Base-by-base conservation (phyloP, 2,329 filamentous ascomycete genomes). In the Cercospora zeina region DNA sequence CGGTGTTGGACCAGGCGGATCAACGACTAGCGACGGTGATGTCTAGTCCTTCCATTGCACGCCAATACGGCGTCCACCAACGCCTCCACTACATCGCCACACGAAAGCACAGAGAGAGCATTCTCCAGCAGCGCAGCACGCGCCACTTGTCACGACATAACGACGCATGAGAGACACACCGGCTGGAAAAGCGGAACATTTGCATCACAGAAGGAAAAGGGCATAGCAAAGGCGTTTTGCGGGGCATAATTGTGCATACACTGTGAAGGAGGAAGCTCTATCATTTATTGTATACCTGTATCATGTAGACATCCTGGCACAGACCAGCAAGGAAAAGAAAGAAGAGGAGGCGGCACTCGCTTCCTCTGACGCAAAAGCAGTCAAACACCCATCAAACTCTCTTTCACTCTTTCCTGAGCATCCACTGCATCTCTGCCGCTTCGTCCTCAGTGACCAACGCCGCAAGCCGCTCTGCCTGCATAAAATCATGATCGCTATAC, bases 401-500 rank as follows among this genome's bases (percentile, higher is more conserved):
- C 21, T 37, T 7, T 50, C 30, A 47, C 21, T 64, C 66, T 58
- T 69, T 72, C 63, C 75, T 72, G n/a, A 79, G 53, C 69, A 79
- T 68, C 77, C 77, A 79, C 58, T 62, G 65, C 68, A 89, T 69
- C 68, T 83, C 78, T 62, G 76, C 70, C 1, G 78, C 79, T 67
- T 82, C 78, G 30, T 83, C 79, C 21, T 79, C 70, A 0, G 80
- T 79, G 1, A 89, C 73, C 31, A 89, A 66, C n/a, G 80, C 75
- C 42, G 74, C 71, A 66, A 89, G 77, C 11, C 77, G 77, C 51
- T 82, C 78, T 13, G 71, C 72, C 4, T 77, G 79, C 68, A 90
- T 77, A 68, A 90, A 90, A 70, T 89, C 85, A 72, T 89, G 86
- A 72, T 89, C 86, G 61, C 78, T 79, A 67, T 80, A 88, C 69